Percentiles rank a stretch among this genome's conserved stretches.
Evolutionary conservation across 345 rosid species (phyloP).

Genomic region (Gossypium herbaceum): DNA sequence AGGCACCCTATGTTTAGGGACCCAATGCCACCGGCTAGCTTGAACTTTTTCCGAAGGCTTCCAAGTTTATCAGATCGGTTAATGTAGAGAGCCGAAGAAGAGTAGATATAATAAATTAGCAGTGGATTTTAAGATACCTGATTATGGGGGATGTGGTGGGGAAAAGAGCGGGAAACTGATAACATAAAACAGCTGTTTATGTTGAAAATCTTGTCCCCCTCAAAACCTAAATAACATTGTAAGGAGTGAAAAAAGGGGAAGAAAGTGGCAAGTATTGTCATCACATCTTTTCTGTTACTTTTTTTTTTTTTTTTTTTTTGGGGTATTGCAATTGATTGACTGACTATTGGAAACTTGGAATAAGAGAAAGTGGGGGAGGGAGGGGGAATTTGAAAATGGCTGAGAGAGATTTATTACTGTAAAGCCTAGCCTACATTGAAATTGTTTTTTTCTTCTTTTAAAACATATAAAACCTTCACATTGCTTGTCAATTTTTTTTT

Average conservation of each 20-base stretch:
- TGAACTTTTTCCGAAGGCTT: constrained; percentile 88
- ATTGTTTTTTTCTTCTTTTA: neutral
- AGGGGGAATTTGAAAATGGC: neutral
- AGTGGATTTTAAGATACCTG: constrained; percentile 19
- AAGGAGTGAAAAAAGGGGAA: constrained; percentile 14
- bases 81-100: constrained; percentile 53
- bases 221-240: neutral
- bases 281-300: neutral
- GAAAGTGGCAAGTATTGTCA: constrained; percentile 22
- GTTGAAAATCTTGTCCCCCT: constrained; percentile 26
- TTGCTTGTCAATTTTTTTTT: neutral
- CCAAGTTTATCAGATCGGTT: constrained; percentile 88
- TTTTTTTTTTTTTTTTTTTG: neutral
- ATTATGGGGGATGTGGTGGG: neutral
- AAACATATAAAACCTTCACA: neutral
- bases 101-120: neutral
- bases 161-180: neutral
- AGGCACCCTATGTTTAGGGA: constrained; percentile 96
- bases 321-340: constrained; percentile 3
- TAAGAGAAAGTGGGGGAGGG: constrained; percentile 27
- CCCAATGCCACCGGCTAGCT: constrained; percentile 84
- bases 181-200: constrained; percentile 16
- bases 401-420: neutral
- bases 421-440: neutral
- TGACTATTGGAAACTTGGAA: constrained; percentile 30